Evolutionary conservation across 1,284 basidiomycete genomes (phyloP).

Genomic region (Ustilago nuda): DNA sequence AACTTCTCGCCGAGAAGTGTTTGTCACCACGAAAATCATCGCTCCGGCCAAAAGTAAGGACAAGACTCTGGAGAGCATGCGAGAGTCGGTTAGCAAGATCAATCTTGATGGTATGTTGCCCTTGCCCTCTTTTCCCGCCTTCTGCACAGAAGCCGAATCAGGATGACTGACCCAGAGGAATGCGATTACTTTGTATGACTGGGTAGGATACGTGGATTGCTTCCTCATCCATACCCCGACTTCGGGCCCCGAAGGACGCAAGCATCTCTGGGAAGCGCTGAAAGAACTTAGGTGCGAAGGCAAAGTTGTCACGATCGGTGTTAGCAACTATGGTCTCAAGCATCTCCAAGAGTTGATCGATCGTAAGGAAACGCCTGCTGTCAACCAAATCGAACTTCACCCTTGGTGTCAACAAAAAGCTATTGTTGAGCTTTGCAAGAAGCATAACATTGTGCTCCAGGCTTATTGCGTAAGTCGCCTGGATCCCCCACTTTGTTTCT

Average conservation of each 20-base stretch:
- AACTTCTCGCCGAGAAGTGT: constrained; percentile 35
- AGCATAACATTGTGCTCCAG: constrained; percentile 45
- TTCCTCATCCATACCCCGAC: constrained; percentile 53
- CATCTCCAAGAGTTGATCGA: constrained; percentile 41
- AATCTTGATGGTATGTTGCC: constrained; percentile 31
- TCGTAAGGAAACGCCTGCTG: constrained; percentile 25
- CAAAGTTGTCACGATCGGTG: constrained; percentile 44
- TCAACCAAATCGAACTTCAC: constrained; percentile 52
- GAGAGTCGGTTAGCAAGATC: constrained; percentile 34
- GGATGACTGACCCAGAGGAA: neutral
- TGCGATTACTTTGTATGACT: neutral
- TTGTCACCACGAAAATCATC: constrained; percentile 54
- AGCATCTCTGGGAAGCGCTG: constrained; percentile 47
- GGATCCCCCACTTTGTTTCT: neutral
- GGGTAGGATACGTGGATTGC: constrained; percentile 46
- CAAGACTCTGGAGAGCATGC: constrained; percentile 37
- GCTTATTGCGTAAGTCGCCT: constrained; percentile 35
- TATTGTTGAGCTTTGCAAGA: constrained; percentile 45
- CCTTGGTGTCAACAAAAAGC: constrained; percentile 50
- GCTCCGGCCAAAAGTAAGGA: constrained; percentile 20
- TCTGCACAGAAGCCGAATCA: neutral
- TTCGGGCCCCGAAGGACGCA: constrained; percentile 38
- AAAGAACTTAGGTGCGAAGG: constrained; percentile 41
- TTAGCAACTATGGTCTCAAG: constrained; percentile 48
- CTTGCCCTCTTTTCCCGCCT: too few relatives aligned